Base-by-base conservation (phyloP, 1,284 basidiomycete species). In the Microbotryum intermedium region DNA sequence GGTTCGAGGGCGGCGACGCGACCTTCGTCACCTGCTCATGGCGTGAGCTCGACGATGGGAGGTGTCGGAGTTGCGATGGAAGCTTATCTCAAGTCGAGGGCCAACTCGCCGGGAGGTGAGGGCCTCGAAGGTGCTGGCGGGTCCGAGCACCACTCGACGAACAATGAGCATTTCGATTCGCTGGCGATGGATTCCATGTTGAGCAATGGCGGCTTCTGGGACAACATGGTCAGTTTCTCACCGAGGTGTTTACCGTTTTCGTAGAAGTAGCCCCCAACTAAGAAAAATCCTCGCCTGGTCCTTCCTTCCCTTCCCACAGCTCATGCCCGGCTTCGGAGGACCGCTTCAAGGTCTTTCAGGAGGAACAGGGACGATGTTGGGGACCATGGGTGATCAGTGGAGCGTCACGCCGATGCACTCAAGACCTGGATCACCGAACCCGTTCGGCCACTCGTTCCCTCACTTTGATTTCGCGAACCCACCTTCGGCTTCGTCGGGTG, bases 1-100 rank as follows among this genome's bases (percentile, higher is more conserved):
- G 64, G 61, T 26, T 67, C 66, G 11, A 60, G 66, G 25, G 66
- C 60, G 1, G 57, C 56, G 5, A 65, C 66, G 7, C 63, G 62
- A 2, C 65, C 62, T 4, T 55, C 51, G 13, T 64, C 65, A 16
- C 60, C 65, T 23, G 52, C 54, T 20, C 39, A 45, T 8, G 51
- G 49, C 25, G 26, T 10, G 1, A 28, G 13, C 13, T 39, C 34
- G 34, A 39, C 10, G 34, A 18, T 11, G 5, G 34, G 34, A 16
- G 34, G 34, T 39, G 16, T 18, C 10, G 11, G 13, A 16, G 34
- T 39, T 11, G 34, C 9, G 2, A 39, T 39, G 34, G 34, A 39
- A 16, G 13, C 34, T 16, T 39, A 39, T 16, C 18, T 39, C 13
- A 49, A 50, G 39, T 50, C 55, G 23, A 16, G 48, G 23, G 55